Base-by-base conservation (phyloP, 1,284 basidiomycete species). In the Boletellus deceptivus region DNA sequence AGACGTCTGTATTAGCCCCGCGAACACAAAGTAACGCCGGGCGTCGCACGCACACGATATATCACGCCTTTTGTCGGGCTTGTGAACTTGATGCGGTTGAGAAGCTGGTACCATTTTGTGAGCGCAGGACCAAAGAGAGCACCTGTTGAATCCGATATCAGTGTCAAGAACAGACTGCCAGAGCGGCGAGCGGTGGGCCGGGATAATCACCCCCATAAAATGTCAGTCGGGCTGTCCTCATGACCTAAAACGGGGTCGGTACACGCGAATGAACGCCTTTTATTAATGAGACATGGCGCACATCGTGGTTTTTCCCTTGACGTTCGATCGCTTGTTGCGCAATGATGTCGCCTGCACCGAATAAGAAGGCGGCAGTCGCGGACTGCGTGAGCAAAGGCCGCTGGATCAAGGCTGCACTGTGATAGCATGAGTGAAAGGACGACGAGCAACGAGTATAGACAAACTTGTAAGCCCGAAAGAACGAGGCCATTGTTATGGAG, bases 291-390 rank as follows among this genome's bases (percentile, higher is more conserved):
- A 10, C 41, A 22, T 14, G 11, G 75, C 80, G 62, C 56, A 89
- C 88, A 61, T 91, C 89, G 60, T 91, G 88, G 4, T 82, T 65
- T 53, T 63, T 72, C 13, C 86, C 84, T 61, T 72, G 79, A 54
- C 73, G 73, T 63, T 93, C 92, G 25, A 93, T 80, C 0, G 74
- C 83, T 64, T 93, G 87, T 68, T 93, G 91, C 0, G 91, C 90
- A 34, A 93, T 77, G 1, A 90, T 61, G 63, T 94, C 92, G n/a
- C 90, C 91, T 9, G 81, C 72, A 40, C 85, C 83, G 59, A 91
- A 92, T 16, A 92, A 71, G 39, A 84, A 63, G 2, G 79, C 83
- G 1, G 86, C 84, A 0, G 88, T 88, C 1, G 70, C 69, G 53
- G 82, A 86, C 59, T 88, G 85, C 4, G 82, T 71, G 16, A 80